Percentiles rank a stretch among this genome's conserved stretches.
Conservation (phyloP, 2,329 filamentous ascomycete genomes). For the Colletotrichum tabaci region DNA sequence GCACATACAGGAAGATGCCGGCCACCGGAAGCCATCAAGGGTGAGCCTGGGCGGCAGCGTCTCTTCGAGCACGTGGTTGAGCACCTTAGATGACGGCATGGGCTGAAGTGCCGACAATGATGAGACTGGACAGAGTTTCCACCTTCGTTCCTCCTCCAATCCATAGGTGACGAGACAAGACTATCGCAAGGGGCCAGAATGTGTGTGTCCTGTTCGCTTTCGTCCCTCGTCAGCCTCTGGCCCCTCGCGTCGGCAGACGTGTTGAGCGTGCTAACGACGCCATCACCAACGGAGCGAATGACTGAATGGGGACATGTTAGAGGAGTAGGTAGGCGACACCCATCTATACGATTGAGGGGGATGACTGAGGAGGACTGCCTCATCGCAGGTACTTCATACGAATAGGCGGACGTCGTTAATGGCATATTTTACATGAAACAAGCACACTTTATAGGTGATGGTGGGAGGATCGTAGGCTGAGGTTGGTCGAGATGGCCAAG, state of each 20-base stretch:
- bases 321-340: background rate
- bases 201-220: constrained; percentile 21
- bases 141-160: constrained; percentile 39
- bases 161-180: constrained; percentile 26
- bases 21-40: constrained; percentile 19
- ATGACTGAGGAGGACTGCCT: background rate
- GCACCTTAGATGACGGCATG: constrained; percentile 25
- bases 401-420: background rate
- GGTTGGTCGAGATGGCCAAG: constrained; percentile 30
- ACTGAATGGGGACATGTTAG: background rate
- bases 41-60: constrained; percentile 3
- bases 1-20: constrained; percentile 11
- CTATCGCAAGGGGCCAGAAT: constrained; percentile 17
- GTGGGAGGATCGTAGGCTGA: constrained; percentile 19
- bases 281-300: constrained; percentile 19
- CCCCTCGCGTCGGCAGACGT: constrained; percentile 13
- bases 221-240: constrained; percentile 25
- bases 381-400: background rate
- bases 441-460: constrained; percentile 24
- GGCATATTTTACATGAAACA: constrained; percentile 40
- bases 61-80: constrained; percentile 8
- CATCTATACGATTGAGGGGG: constrained; percentile 3
- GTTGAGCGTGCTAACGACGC: constrained; percentile 22
- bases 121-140: constrained; percentile 22
- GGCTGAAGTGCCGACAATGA: constrained; percentile 25